Conservation (phyloP, 2,329 filamentous ascomycete genomes). For the Aureobasidium pullulans region DNA sequence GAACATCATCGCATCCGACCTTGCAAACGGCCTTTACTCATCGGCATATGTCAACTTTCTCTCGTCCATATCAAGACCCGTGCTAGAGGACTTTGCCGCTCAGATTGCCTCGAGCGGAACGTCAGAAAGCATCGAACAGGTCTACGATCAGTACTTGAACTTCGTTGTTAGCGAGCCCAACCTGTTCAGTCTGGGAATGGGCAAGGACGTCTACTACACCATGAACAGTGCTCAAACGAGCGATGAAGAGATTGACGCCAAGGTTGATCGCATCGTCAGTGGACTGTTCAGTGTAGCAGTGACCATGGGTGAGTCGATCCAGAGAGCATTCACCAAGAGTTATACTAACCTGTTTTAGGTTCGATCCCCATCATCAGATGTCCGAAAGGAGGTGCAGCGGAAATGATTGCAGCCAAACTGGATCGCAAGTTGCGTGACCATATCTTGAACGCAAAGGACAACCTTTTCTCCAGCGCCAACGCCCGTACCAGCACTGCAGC, state of each 20-base stretch:
- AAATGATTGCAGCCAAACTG: constrained; percentile 88
- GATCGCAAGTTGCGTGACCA: constrained; percentile 95
- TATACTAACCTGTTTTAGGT: constrained; percentile 32
- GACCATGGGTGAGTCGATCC: constrained; percentile 73
- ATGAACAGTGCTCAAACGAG: constrained; percentile 87
- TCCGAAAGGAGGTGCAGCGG: constrained; percentile 84
- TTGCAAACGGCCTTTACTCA: constrained; percentile 80
- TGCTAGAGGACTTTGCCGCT: constrained; percentile 90
- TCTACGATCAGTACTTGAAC: constrained; percentile 96
- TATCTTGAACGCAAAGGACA: constrained; percentile 95
- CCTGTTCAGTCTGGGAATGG: constrained; percentile 87
- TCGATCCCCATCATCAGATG: constrained; percentile 93
- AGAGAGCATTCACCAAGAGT: not conserved
- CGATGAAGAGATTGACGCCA: constrained; percentile 79
- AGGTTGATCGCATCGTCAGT: constrained; percentile 86
- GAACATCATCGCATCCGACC: constrained; percentile 72
- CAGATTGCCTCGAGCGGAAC: constrained; percentile 79
- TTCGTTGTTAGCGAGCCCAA: constrained; percentile 95
- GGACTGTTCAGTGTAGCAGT: constrained; percentile 96
- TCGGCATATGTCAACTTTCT: constrained; percentile 97
- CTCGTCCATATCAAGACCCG: constrained; percentile 78
- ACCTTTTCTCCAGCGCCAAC: constrained; percentile 70
- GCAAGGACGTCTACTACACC: constrained; percentile 91
- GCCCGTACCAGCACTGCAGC: constrained; percentile 54
- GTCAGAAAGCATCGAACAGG: constrained; percentile 80